These are phyloP conservation scores for Lachnum nothofagi DNA, from an alignment of 2,329 filamentous ascomycete genomes.

Conservation along the genomic window DNA sequence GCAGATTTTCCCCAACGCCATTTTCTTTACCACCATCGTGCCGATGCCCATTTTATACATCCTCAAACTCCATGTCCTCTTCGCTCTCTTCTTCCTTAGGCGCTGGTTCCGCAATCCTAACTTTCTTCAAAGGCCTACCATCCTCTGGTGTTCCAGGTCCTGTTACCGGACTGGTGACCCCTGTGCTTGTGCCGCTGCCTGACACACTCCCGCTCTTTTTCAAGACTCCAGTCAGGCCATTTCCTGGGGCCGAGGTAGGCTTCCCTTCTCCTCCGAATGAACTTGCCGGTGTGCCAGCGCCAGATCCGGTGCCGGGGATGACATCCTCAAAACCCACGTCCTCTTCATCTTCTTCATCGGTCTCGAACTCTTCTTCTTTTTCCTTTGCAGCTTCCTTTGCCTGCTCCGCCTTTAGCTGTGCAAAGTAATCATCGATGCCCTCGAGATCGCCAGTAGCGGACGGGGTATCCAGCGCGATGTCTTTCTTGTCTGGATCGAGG, in stretches of 20 bases:
- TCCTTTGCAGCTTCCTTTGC: constrained; percentile 44
- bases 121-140: constrained; percentile 51
- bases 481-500: constrained; percentile 45
- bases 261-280: constrained; percentile 22
- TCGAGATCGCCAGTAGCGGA: constrained; percentile 48
- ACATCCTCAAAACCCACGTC: constrained; percentile 45
- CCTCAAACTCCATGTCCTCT: constrained; percentile 55
- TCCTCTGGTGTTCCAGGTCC: constrained; percentile 38
- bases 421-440: constrained; percentile 63
- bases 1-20: background rate
- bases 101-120: constrained; percentile 50
- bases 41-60: constrained; percentile 37
- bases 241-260: constrained; percentile 15
- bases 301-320: constrained; percentile 24
- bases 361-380: constrained; percentile 47
- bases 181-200: constrained; percentile 31
- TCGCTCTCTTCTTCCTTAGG: constrained; percentile 45
- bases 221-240: constrained; percentile 24
- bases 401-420: constrained; percentile 58
- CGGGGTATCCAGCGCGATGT: constrained; percentile 34
- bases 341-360: constrained; percentile 43
- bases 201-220: constrained; percentile 30
- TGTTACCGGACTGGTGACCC: constrained; percentile 31
- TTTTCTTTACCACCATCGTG: background rate
- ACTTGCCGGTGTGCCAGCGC: constrained; percentile 28